Conservation (phyloP, 23 red algal genomes). For the Gracilaria domingensis region DNA sequence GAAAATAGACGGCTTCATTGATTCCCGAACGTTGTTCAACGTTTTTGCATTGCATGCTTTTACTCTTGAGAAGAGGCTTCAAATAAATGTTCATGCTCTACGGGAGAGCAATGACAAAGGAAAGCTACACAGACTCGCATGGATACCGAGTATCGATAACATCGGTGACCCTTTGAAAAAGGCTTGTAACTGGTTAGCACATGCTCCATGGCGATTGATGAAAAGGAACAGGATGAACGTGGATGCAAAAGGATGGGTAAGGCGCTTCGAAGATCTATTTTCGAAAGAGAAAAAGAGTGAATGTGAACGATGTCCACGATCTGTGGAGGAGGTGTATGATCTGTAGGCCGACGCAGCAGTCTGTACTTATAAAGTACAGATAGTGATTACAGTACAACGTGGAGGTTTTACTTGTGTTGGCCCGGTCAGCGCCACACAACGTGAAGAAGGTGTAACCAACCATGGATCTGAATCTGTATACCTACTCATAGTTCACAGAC, state of each 20-base stretch:
- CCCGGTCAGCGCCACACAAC: too few relatives aligned
- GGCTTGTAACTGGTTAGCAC: too few relatives aligned
- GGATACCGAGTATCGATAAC: neutral
- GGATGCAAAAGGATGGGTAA: slow-evolving; percentile 9
- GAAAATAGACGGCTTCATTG: neutral
- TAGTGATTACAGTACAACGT: too few relatives aligned
- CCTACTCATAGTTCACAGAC: too few relatives aligned
- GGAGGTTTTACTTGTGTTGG: too few relatives aligned
- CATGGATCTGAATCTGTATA: too few relatives aligned
- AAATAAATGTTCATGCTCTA: neutral
- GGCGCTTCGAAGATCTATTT: neutral
- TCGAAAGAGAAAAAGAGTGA: slow-evolving; percentile 8
- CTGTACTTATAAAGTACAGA: too few relatives aligned
- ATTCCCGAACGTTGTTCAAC: slow-evolving; percentile 4
- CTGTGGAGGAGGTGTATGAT: too few relatives aligned
- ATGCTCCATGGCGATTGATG: too few relatives aligned
- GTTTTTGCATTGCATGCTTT: neutral
- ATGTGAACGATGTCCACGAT: slow-evolving; percentile 25
- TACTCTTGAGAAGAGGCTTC: neutral
- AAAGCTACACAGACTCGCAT: neutral
- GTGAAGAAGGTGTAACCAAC: too few relatives aligned
- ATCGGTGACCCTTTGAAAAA: neutral
- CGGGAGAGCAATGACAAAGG: slow-evolving; percentile 16
- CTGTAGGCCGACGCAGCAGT: too few relatives aligned
- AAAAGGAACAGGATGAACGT: neutral